Percentiles rank a stretch among this genome's conserved stretches.
These are phyloP conservation scores for Begonia masoniana DNA, from an alignment of 306 rosid species.

Conservation along the genomic window DNA sequence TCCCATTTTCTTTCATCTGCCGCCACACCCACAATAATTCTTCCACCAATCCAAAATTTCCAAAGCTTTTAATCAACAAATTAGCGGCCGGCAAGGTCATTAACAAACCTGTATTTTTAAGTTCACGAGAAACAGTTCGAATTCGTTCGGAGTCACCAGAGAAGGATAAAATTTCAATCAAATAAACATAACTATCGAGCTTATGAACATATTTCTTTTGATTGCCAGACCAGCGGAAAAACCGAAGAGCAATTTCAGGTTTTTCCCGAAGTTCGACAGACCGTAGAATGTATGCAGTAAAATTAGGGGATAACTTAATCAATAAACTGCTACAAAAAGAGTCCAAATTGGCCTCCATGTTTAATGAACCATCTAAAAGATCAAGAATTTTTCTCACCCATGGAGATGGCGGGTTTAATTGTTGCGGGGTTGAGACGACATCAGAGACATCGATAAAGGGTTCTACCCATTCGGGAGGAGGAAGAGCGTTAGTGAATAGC, in stretches of 20 bases:
- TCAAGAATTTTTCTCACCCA: constrained; percentile 59
- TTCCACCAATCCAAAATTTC: constrained; percentile 50
- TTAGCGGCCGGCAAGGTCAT: constrained; percentile 40
- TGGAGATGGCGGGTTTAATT: constrained; percentile 38
- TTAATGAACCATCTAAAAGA: constrained; percentile 39
- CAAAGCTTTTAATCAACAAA: constrained; percentile 45
- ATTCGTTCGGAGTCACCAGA: constrained; percentile 19
- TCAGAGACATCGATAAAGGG: constrained; percentile 71
- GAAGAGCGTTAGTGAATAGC: constrained; percentile 29
- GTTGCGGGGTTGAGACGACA: constrained; percentile 29
- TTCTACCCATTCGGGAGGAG: constrained; percentile 71
- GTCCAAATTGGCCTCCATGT: constrained; percentile 60
- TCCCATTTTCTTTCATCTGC: constrained; percentile 51
- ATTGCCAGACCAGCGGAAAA: constrained; percentile 57
- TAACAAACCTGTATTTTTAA: constrained; percentile 25
- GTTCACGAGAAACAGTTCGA: constrained; percentile 15
- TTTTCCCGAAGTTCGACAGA: constrained; percentile 23
- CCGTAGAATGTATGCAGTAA: constrained; percentile 42
- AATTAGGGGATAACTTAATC: constrained; percentile 57
- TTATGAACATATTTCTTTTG: constrained; percentile 42
- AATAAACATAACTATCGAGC: constrained; percentile 54
- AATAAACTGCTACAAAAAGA: constrained; percentile 42
- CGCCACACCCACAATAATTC: constrained; percentile 80
- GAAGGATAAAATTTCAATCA: constrained; percentile 32
- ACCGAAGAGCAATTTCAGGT: constrained; percentile 34